phyloP scores from a whole-genome alignment of 2,329 filamentous ascomycete species.

The Aspergillus sp. region DNA sequence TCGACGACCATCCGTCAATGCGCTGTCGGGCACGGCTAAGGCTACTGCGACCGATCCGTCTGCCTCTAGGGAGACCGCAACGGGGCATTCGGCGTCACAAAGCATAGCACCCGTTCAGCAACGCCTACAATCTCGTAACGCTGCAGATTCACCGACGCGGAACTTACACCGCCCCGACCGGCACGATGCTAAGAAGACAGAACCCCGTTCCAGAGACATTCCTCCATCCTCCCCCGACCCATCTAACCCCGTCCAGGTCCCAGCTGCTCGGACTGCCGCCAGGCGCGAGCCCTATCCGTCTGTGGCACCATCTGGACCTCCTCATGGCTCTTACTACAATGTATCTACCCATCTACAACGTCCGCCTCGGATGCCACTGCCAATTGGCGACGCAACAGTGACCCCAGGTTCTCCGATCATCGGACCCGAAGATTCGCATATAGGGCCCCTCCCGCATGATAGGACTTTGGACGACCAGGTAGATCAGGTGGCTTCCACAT shows the following conservation, averaged over 20 bases:
- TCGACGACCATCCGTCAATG: constrained; percentile 37
- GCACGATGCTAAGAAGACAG: constrained; percentile 16
- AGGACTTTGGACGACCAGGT: constrained; percentile 44
- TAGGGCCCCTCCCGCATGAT: constrained; percentile 43
- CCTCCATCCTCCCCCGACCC: constrained; percentile 22
- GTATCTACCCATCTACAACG: constrained; percentile 39
- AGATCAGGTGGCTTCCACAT: constrained; percentile 52
- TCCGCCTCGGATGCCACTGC: constrained; percentile 85
- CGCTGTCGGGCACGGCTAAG: constrained; percentile 32
- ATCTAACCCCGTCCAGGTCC: constrained; percentile 37
- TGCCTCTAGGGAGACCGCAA: constrained; percentile 39
- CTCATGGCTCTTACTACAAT: constrained; percentile 45
- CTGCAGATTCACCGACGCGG: constrained; percentile 25
- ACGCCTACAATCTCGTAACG: constrained; percentile 36
- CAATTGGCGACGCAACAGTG: constrained; percentile 87
- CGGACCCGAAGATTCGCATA: constrained; percentile 57
- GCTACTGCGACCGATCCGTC: constrained; percentile 40
- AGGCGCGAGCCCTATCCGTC: constrained; percentile 23
- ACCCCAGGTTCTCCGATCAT: constrained; percentile 88
- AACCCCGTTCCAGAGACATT: constrained; percentile 19
- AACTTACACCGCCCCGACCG: constrained; percentile 18
- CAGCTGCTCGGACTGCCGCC: constrained; percentile 23
- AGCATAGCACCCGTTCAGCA: constrained; percentile 34
- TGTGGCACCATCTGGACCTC: constrained; percentile 39
- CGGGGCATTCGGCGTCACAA: constrained; percentile 33